A percentile compares a stretch with the other conserved stretches of the same genome.
Conservation (phyloP, 2,329 filamentous ascomycete species). For the Beauveria sp. region DNA sequence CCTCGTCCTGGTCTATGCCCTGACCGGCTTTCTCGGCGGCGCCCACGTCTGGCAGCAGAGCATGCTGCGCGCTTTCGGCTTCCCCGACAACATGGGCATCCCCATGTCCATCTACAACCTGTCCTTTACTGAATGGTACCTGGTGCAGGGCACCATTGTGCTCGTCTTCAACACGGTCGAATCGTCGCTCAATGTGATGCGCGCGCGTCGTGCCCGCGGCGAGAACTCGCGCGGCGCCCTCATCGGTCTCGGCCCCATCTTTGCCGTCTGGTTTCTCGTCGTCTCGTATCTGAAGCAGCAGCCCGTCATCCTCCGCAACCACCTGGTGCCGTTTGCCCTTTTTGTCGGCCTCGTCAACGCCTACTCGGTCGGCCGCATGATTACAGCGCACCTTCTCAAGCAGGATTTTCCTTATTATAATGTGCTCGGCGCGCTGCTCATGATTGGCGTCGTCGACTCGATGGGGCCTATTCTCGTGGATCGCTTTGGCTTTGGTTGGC, state of each 20-base stretch:
- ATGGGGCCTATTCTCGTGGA: conserved; percentile 61
- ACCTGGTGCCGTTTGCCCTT: conserved; percentile 82
- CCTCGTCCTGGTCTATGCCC: conserved; percentile 69
- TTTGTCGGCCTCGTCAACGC: conserved; percentile 88
- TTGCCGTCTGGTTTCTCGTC: conserved; percentile 68
- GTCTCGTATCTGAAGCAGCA: conserved; percentile 76
- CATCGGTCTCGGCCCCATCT: conserved; percentile 76
- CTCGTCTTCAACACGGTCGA: conserved; percentile 78
- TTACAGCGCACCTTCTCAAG: conserved; percentile 86
- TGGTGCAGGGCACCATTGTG: conserved; percentile 76
- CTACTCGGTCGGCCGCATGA: conserved; percentile 92
- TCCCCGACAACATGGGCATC: conserved; percentile 57
- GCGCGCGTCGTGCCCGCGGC: conserved; percentile 64
- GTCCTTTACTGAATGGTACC: conserved; percentile 86
- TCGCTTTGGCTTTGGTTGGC: conserved; percentile 61
- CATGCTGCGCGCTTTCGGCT: conserved; percentile 62
- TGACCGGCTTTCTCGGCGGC: conserved; percentile 79
- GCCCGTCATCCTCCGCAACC: conserved; percentile 70
- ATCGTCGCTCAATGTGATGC: conserved; percentile 77
- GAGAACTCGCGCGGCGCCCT: conserved; percentile 68
- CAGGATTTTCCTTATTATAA: conserved; percentile 86
- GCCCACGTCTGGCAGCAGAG: conserved; percentile 90
- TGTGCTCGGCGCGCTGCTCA: conserved; percentile 70
- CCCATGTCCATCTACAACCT: conserved; percentile 68
- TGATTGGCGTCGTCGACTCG: conserved; percentile 72